phyloP scores from a whole-genome alignment of 2,329 filamentous ascomycete genomes.

The Shiraia sp. region DNA sequence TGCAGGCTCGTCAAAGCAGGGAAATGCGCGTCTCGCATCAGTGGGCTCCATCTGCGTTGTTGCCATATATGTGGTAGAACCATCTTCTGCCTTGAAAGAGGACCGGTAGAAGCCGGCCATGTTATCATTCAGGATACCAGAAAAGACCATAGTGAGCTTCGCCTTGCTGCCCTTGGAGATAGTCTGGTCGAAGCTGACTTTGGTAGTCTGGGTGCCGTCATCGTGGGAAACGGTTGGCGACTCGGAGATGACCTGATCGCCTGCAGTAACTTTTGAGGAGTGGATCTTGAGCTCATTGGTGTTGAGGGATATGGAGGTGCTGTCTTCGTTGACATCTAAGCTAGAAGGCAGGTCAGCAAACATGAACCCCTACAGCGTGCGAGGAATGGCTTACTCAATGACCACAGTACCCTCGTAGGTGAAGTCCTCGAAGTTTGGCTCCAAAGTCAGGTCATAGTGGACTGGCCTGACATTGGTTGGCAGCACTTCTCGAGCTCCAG shows the following conservation, averaged over 20 bases:
- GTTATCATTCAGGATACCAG: constrained; percentile 82
- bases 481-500: constrained; percentile 77
- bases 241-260: constrained; percentile 62
- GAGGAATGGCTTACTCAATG: constrained; percentile 65
- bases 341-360: constrained; percentile 43
- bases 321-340: constrained; percentile 82
- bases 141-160: constrained; percentile 76
- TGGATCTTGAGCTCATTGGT: constrained; percentile 84
- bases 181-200: constrained; percentile 74
- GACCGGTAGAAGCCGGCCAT: constrained; percentile 98
- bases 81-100: constrained; percentile 83
- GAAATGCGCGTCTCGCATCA: constrained; percentile 88
- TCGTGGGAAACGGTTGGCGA: constrained; percentile 72
- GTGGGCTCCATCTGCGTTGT: constrained; percentile 97
- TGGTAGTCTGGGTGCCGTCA: constrained; percentile 79
- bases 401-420: constrained; percentile 82
- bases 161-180: constrained; percentile 77
- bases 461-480: constrained; percentile 89
- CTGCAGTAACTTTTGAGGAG: constrained; percentile 68
- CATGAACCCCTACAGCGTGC: background rate
- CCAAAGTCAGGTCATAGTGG: constrained; percentile 89
- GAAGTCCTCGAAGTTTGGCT: constrained; percentile 87
- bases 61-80: constrained; percentile 79
- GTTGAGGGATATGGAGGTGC: constrained; percentile 84
- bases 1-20: constrained; percentile 94